Base-by-base conservation (phyloP, 495 filamentous ascomycete species). In the Lasiosphaeria miniovina region DNA sequence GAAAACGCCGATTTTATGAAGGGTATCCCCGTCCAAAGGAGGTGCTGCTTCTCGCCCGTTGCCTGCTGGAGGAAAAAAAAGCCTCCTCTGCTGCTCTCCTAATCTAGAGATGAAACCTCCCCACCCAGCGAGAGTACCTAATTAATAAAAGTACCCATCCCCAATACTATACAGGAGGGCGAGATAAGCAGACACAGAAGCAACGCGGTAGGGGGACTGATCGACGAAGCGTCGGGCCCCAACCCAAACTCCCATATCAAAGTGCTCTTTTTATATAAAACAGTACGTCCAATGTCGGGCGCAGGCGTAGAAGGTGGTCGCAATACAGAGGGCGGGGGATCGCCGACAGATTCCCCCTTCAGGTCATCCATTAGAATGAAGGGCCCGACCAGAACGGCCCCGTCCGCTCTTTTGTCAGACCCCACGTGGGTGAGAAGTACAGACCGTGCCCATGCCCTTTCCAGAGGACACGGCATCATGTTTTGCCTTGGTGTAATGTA, bases 1-100 rank as follows among this genome's bases (percentile, higher is more conserved):
- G 50, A n/a, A 55, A 63, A 65, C 65, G 65, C 67, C 65, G 52
- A 61, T 62, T 62, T 61, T 61, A 63, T 67, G 62, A 63, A n/a
- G 67, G 65, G 63, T 65, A 65, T 66, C 54, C 53, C 49, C 63
- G 36, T 59, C 57, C 57, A 51, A 60, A 55, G 60, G 49, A 60
- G 57, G 50, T 49, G 52, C 54, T 51, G 50, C 31, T 41, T 36
- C 49, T 58, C 49, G 38, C 40, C 12, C 51, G 36, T 32, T 53
- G 14, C 34, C 52, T 41, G 36, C 55, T 49, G 63, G 57, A 53
- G 49, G 55, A 59, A 55, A 54, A 52, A 24, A 31, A 52, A 51
- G 52, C 43, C 49, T 57, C 58, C 58, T 33, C 40, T 51, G 33
- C 15, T 46, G 6, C 12, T 46, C 43, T 46, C 15, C 15, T 12